Evolutionary conservation across 2,329 filamentous ascomycete species (phyloP).

Genomic region (Penicillium decumbens): DNA sequence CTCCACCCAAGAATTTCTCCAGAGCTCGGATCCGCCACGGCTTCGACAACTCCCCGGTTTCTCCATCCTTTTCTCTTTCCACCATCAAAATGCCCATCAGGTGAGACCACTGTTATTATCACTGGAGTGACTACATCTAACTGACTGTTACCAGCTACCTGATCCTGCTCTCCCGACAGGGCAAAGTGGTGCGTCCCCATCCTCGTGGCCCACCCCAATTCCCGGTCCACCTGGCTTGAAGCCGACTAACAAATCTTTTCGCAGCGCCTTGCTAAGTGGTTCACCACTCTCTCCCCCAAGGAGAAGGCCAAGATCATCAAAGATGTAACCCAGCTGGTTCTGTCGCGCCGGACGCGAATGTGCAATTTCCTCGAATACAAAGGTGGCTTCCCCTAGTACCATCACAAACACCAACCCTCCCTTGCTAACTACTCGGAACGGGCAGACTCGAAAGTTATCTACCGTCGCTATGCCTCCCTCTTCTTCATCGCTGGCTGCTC

Average conservation of each 20-base stretch:
- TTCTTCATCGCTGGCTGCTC: conserved; percentile 99
- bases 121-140: not conserved
- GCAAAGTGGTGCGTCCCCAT: conserved; percentile 81
- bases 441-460: conserved; percentile 94
- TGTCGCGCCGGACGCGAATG: conserved; percentile 94
- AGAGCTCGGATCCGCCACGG: conserved; percentile 22
- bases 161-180: conserved; percentile 94
- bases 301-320: conserved; percentile 99
- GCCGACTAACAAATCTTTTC: conserved; percentile 26
- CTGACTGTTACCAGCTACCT: conserved; percentile 66
- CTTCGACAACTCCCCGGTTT: conserved; percentile 10
- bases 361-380: conserved; percentile 99
- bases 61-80: conserved; percentile 16
- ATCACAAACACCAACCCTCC: not conserved
- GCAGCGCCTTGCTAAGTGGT: conserved; percentile 98
- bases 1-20: conserved; percentile 27
- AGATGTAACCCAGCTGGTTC: conserved; percentile 95
- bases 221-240: conserved; percentile 18
- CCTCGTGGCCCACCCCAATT: conserved; percentile 41
- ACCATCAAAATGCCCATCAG: conserved; percentile 33
- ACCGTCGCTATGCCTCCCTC: conserved; percentile 94
- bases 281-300: conserved; percentile 92
- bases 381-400: conserved; percentile 52
- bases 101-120: conserved; percentile 22
- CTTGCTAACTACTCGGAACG: not conserved